Base-by-base conservation (phyloP, 2,329 filamentous ascomycete genomes). In the Cladosporium oxysporum region DNA sequence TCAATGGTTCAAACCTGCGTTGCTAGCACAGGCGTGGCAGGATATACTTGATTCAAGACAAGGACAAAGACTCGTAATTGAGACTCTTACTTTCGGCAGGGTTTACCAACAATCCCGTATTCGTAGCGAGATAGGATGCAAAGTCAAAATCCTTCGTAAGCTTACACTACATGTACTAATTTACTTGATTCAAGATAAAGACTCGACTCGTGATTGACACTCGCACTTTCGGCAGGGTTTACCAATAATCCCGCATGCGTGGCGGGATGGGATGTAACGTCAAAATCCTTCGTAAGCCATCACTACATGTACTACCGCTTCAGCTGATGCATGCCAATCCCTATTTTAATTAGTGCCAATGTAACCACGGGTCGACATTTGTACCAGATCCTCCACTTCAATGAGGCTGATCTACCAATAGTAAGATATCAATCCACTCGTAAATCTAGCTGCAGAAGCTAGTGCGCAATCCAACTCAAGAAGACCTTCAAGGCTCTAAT, bases 371-470 rank as follows among this genome's bases (percentile, higher is more conserved):
- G 49, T 29, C 49, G 49, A 23, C 8, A 29, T 14, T 23, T 49
- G 23, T 29, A 29, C 23, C 49, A n/a, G n/a, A n/a, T 18, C 49
- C 23, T 52, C 49, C 49, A 52, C 49, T 29, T 50, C 23, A 26
- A 26, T 52, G 49, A 52, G 49, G 49, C 49, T 52, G 49, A 52
- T 29, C 49, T 28, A 52, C 23, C 49, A 52, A 50, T 50, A 50
- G 47, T 28, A 50, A 28, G 11, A 50, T 50, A 28, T 50, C 47
- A 50, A 50, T 28, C 11, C 28, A 50, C 23, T 50, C 47, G 47
- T 50, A 14, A 28, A 28, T 50, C 21, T 50, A 50, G 23, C 47
- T 50, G 47, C 47, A 28, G 47, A 50, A 50, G 23, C 47, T 28
- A 50, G 47, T 28, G 47, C 47, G 23, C 47, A 50, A 50, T 16